Evolutionary conservation across 2,329 filamentous ascomycete species (phyloP), one percentile per base, ranked within the genome.

Genomic region (Cladosporium austrohemisphaericum): DNA sequence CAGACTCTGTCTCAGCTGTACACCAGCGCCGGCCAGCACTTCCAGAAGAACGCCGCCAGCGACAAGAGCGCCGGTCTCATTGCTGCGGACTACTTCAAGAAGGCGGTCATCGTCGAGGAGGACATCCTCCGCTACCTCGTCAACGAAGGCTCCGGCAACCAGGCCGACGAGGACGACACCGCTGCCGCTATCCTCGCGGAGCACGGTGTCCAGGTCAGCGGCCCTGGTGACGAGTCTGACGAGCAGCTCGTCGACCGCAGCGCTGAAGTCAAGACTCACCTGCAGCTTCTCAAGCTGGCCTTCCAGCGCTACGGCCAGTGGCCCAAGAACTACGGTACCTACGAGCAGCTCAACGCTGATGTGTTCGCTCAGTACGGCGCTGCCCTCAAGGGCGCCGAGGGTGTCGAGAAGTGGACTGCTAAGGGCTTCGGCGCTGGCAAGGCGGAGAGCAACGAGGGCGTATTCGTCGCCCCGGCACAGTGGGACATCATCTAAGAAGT

Each of bases 1-100:
- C 71, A 72, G 54, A 64, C 78, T 9, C 70, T 79, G 4, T 74
- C 74, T 0, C 65, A 72, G 28, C 67, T 79, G 1, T 78, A 75
- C 65, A 76, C 74, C 5, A 64, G 61, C 10, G 65, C 65, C 6
- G 69, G 62, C 6, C 63, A 67, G 28, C 59, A 64, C 41, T 67
- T 68, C 52, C 68, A 72, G 52, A 63, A 67, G 5, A 64, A 65
- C 48, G 62, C 63, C 1, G 54, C 54, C 3, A 63, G 60, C 10
- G 63, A 68, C 50, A 68, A 69, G 61, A 62, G 61, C 1, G 61
- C 59, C 18, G 55, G 51, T 10, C 38, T 56, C 8, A 57, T 69
- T 5, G 68, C 68, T 1, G 54, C 58, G 1, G 65, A 70, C 18
- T 68, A 68, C 57, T 69, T 70, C 62, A 66, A 66, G 53, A 70